Conservation (phyloP, 2,329 filamentous ascomycete genomes). For the Colletotrichum sp. region DNA sequence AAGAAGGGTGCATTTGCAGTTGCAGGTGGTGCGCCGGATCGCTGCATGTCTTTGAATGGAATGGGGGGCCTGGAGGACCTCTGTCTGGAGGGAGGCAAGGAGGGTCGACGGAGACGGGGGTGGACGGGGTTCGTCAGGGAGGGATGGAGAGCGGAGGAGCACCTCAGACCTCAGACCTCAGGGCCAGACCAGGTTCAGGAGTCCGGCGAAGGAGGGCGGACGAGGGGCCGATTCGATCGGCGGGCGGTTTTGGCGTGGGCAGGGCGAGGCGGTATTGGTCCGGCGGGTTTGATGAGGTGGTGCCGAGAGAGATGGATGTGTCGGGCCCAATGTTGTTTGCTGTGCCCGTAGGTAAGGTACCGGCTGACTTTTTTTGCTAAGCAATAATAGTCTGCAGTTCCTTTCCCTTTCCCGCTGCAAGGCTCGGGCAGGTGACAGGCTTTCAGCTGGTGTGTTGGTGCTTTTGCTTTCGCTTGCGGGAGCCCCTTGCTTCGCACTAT, state of each 20-base stretch:
- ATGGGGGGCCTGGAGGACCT: not conserved
- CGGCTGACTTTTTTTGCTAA: not conserved
- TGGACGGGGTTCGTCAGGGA: constrained; percentile 2
- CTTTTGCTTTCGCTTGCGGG: not conserved
- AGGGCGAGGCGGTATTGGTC: constrained; percentile 4
- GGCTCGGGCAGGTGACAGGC: not conserved
- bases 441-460: not conserved
- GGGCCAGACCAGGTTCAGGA: constrained; percentile 14
- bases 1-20: constrained; percentile 37
- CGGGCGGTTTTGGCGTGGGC: not conserved
- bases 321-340: not conserved
- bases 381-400: not conserved
- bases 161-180: not conserved
- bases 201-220: constrained; percentile 11
- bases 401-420: not conserved
- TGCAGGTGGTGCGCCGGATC: constrained; percentile 20
- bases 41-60: constrained; percentile 22
- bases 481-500: constrained; percentile 15
- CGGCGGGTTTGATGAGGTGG: constrained; percentile 6
- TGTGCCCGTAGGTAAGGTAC: not conserved
- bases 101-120: not conserved
- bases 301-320: not conserved
- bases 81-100: not conserved
- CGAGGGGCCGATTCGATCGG: constrained; percentile 14
- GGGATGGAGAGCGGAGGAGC: not conserved